Evolutionary conservation across 768 basidiomycete species (phyloP), one percentile per base, ranked within the genome.

Genomic region (Ramaria sp.): DNA sequence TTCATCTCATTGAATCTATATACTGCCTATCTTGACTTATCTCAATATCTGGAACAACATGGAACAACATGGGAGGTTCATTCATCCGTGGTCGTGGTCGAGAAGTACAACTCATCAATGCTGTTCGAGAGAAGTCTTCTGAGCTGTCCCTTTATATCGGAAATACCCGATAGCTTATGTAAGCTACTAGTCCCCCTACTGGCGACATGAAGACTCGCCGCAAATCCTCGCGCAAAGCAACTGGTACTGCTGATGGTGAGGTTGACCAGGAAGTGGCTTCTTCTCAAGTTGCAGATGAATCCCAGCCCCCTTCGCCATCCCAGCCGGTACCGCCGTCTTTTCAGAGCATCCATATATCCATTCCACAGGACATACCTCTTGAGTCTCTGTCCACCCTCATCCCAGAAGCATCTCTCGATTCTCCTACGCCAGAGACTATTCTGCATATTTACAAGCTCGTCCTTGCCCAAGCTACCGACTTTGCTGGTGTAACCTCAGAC

Each of bases 301-400:
- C 48, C n/a, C 53, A 55, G 24, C 45, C 53, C 22, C 53, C 53
- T 36, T 44, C 53, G 20, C 53, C 56, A 12, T 22, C 32, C 18
- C 49, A 51, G 13, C 16, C 34, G 22, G 25, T 20, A 16, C 50
- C 39, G 9, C 25, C 20, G 15, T 50, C 48, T 41, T 4, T 42
- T 22, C 37, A 28, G 12, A 28, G 32, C 10, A 44, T 55, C 20
- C 53, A 55, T 3, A 9, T 55, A 28, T 15, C 28, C 32, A 32
- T 50, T 44, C 87, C 86, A 5, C 71, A 76, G 38, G 87, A 88
- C 67, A 64, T 90, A 58, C 82, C 87, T 68, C 59, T 78, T 37
- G 81, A 82, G 44, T 66, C 71, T 3, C 73, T 90, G 41, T 70
- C 78, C 7, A 70, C 68, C 59, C 67, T 87, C 39, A 69, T 89